These are phyloP conservation scores for Debaryomyces coudertii DNA, from an alignment of 1,139 yeast genomes.

Conservation along the genomic window DNA sequence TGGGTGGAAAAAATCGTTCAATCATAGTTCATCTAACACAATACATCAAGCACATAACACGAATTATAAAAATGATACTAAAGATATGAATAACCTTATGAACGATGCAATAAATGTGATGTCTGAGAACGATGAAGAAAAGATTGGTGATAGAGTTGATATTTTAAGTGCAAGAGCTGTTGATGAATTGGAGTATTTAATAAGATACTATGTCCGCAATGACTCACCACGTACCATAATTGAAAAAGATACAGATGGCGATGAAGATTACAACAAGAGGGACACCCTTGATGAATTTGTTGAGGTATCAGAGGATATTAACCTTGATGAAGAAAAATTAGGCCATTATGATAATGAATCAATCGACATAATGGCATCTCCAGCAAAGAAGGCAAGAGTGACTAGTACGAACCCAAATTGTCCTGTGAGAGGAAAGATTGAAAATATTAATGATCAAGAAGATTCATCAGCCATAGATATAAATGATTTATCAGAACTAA, in stretches of 20 bases:
- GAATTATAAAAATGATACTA: not conserved
- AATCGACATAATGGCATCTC: conserved; percentile 19
- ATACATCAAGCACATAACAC: not conserved
- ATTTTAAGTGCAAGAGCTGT: conserved; percentile 77
- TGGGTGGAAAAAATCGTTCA: conserved; percentile 43
- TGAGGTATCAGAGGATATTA: conserved; percentile 16
- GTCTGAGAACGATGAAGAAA: conserved; percentile 14
- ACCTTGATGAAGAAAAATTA: conserved; percentile 12
- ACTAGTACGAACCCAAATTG: conserved; percentile 1
- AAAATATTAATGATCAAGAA: conserved; percentile 14
- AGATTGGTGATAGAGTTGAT: conserved; percentile 59
- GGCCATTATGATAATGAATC: conserved; percentile 1
- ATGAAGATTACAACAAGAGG: conserved; percentile 2
- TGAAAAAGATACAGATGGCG: conserved; percentile 18
- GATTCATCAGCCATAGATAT: conserved; percentile 33
- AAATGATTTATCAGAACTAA: conserved; percentile 45
- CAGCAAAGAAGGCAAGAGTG: conserved; percentile 18
- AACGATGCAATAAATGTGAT: conserved; percentile 4
- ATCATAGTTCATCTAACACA: conserved; percentile 13
- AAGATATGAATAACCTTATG: conserved; percentile 5
- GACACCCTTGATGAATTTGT: conserved; percentile 21
- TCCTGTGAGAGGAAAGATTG: conserved; percentile 5
- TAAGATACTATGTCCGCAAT: conserved; percentile 36
- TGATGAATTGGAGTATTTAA: conserved; percentile 63
- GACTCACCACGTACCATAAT: conserved; percentile 27